Conservation (phyloP, 2,329 filamentous ascomycete species). For the Cercospora nicotianae region DNA sequence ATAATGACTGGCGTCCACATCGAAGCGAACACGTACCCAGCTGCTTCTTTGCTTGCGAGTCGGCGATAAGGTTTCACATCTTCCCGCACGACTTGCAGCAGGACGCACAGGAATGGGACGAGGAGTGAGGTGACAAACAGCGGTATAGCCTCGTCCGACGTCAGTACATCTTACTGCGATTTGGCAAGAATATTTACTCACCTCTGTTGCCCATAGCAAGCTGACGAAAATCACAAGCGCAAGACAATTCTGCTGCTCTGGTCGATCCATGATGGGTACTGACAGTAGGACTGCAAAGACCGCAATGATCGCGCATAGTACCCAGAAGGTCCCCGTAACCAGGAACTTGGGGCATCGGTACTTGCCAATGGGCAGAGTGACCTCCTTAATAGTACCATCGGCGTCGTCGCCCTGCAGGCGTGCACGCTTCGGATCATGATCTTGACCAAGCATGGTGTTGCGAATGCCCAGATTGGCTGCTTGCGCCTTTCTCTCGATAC, state of each 20-base stretch:
- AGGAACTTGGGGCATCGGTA: constrained; percentile 79
- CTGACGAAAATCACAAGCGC: constrained; percentile 93
- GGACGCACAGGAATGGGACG: constrained; percentile 88
- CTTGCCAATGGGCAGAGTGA: constrained; percentile 76
- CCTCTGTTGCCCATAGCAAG: constrained; percentile 93
- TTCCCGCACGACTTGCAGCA: constrained; percentile 78
- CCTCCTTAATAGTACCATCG: constrained; percentile 63
- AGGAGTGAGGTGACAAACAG: constrained; percentile 93
- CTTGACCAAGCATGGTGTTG: constrained; percentile 75
- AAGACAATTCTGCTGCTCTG: constrained; percentile 93
- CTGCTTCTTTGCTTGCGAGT: constrained; percentile 76
- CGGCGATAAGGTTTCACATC: constrained; percentile 69
- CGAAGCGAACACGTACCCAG: constrained; percentile 80
- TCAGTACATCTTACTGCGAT: constrained; percentile 26
- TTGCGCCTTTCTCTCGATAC: constrained; percentile 91
- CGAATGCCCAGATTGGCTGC: constrained; percentile 83
- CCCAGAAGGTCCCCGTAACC: constrained; percentile 76
- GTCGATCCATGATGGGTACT: constrained; percentile 77
- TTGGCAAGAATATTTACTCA: constrained; percentile 39
- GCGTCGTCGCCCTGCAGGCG: constrained; percentile 83
- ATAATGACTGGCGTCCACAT: constrained; percentile 99
- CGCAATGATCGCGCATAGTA: constrained; percentile 66
- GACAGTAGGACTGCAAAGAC: constrained; percentile 74
- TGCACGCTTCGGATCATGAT: constrained; percentile 65
- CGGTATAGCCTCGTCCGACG: constrained; percentile 71